phyloP scores from a whole-genome alignment of 2,329 filamentous ascomycete genomes.

The Epichloe gansuensis region DNA sequence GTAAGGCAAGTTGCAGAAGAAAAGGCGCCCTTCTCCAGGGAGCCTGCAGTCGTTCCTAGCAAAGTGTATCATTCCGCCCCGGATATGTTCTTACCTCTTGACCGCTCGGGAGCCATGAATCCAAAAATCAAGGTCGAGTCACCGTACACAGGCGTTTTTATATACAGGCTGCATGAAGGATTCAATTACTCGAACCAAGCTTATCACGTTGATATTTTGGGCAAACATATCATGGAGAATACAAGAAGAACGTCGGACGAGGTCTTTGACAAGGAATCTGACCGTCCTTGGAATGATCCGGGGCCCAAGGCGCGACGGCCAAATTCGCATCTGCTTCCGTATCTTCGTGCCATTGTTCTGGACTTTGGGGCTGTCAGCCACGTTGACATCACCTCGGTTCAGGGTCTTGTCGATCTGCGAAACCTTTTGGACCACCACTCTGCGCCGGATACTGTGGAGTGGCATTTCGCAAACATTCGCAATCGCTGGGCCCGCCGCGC shows the following conservation, averaged over 20 bases:
- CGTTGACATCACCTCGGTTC: slow-evolving; percentile 45
- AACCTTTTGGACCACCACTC: slow-evolving; percentile 42
- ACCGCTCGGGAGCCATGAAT: slow-evolving; percentile 32
- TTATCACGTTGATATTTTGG: slow-evolving; percentile 32
- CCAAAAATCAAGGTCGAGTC: slow-evolving; percentile 28
- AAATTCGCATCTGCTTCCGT: slow-evolving; percentile 25
- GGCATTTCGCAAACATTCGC: slow-evolving; percentile 41
- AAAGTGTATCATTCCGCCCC: slow-evolving; percentile 9
- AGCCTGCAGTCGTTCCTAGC: neutral
- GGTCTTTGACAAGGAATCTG: slow-evolving; percentile 21
- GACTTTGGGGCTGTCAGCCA: slow-evolving; percentile 46
- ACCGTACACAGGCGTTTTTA: slow-evolving; percentile 36
- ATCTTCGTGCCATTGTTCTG: slow-evolving; percentile 41
- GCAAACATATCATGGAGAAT: slow-evolving; percentile 25
- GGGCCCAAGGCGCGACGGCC: slow-evolving; percentile 21
- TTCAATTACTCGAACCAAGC: slow-evolving; percentile 42
- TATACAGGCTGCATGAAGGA: slow-evolving; percentile 39
- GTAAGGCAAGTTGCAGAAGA: slow-evolving; percentile 9
- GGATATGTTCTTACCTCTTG: slow-evolving; percentile 29
- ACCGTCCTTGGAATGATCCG: slow-evolving; percentile 46
- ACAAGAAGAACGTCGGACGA: slow-evolving; percentile 29
- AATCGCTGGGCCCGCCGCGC: slow-evolving; percentile 47
- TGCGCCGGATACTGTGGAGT: slow-evolving; percentile 33
- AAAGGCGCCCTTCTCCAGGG: neutral
- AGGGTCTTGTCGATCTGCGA: slow-evolving; percentile 43